Evolutionary conservation across 148 eudicot species (phyloP).

Genomic region (Simmondsia chinensis): DNA sequence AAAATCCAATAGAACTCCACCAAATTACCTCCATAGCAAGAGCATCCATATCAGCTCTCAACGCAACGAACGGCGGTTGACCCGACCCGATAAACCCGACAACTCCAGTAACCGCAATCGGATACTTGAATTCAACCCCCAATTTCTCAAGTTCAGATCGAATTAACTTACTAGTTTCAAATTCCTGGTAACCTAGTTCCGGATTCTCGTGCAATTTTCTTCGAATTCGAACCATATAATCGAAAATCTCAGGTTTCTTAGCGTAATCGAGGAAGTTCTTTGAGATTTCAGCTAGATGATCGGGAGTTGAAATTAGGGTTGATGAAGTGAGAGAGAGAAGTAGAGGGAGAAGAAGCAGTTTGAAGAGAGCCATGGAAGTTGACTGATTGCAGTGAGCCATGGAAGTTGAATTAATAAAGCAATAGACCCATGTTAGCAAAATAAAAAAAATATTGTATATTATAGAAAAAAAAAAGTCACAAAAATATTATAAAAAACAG

Average conservation of each 20-base stretch:
- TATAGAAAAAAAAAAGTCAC: too few species aligned
- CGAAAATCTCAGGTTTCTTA: constrained; percentile 21
- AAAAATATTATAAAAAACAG: too few species aligned
- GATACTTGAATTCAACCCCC: constrained; percentile 32
- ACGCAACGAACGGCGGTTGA: constrained; percentile 37
- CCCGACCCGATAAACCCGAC: constrained; percentile 43
- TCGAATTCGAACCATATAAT: constrained; percentile 38
- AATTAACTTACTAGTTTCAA: constrained; percentile 37
- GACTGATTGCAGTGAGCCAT: too few species aligned
- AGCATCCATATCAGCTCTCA: constrained; percentile 64
- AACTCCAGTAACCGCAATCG: constrained; percentile 38
- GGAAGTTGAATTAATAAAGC: too few species aligned
- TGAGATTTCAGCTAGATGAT: constrained; percentile 24
- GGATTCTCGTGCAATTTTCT: constrained; percentile 44
- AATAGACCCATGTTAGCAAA: not conserved
- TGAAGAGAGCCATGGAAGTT: constrained; percentile 24
- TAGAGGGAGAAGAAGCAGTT: constrained; percentile 9
- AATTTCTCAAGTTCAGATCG: constrained; percentile 37
- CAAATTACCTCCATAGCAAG: constrained; percentile 47
- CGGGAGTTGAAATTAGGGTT: constrained; percentile 9
- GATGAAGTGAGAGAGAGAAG: constrained; percentile 13
- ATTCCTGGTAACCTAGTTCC: constrained; percentile 44
- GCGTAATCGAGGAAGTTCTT: constrained; percentile 25
- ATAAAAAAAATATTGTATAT: too few species aligned
- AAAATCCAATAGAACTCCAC: too few species aligned